Base-by-base conservation (phyloP, 129 eudicot genomes). In the Silybum marianum region DNA sequence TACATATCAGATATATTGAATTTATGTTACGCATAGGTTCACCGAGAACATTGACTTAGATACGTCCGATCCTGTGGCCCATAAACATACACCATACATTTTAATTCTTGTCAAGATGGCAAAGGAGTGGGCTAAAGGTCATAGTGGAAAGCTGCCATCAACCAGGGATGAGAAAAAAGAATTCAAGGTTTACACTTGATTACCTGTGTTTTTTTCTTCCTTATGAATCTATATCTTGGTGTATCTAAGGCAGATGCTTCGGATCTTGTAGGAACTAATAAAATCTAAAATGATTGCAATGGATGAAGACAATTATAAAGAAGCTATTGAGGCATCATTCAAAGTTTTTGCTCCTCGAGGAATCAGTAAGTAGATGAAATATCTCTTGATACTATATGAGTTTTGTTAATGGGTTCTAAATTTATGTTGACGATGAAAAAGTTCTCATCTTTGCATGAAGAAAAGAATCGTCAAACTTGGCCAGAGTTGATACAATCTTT, bases 241-340 rank as follows among this genome's bases (percentile, higher is more conserved):
- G 19, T 63, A 10, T 82, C 69, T 80, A 76, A 81, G 66, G 78
- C 12, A 26, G 73, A 74, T 81, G 24, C 67, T 46, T 79, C 86
- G 82, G 54, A 60, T 68, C 44, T 71, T 54, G 58, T 86, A 95
- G 98, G 93, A 93, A 65, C 77, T 89, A 78, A 83, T 96, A 63
- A 93, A 91, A 86, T 73, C 93, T 75, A 90, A 84, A 86, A 88
- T 73, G 90, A 82, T 82, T 60, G 83, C 87, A 72, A 9, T 70
- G 12, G 99, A 96, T 86, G 99, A 96, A 90, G 99, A 93, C 81
- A 96, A 96, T 71, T 96, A 91, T 81, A 93, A 87, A 90, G 99
- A 96, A 91, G 99, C 99, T 42, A 85, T 89, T 46, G 97, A 96
- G 78, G 95, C 98, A 84, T 93, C 98, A 8, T 93, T 88, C 75